A percentile compares a stretch with the other conserved stretches of the same genome.
phyloP scores from a whole-genome alignment of 257 asterid genomes.

The Echium plantagineum region DNA sequence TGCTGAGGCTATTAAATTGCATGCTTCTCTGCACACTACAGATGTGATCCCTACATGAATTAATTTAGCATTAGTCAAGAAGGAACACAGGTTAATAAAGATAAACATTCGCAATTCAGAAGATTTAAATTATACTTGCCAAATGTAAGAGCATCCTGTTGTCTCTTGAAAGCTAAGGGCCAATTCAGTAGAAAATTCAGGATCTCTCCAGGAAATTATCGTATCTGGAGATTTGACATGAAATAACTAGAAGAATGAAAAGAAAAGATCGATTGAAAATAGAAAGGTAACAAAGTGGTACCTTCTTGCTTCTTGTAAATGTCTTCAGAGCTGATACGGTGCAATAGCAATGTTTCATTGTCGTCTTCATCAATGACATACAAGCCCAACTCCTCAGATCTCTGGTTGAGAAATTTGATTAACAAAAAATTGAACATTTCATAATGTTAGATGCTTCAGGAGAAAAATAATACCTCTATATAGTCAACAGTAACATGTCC shows the following conservation, averaged over 20 bases:
- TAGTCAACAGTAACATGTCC: constrained; percentile 88
- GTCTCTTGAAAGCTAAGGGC: constrained; percentile 99
- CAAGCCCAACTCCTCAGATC: constrained; percentile 77
- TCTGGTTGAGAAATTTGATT: constrained; percentile 30
- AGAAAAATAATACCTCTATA: constrained; percentile 46
- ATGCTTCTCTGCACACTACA: constrained; percentile 79
- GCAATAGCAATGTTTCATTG: constrained; percentile 66
- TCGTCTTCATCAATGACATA: constrained; percentile 80
- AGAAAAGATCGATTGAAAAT: background rate
- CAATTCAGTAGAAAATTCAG: constrained; percentile 77
- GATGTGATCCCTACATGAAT: constrained; percentile 68
- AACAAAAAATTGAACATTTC: background rate
- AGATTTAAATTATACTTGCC: constrained; percentile 44
- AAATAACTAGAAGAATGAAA: background rate
- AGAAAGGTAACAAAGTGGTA: constrained; percentile 13
- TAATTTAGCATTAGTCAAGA: constrained; percentile 4
- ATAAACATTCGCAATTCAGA: background rate
- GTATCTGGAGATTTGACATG: constrained; percentile 45
- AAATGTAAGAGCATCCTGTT: constrained; percentile 84
- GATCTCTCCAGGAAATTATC: constrained; percentile 97
- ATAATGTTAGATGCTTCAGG: background rate
- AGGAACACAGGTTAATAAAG: background rate
- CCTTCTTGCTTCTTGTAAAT: constrained; percentile 98
- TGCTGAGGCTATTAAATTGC: constrained; percentile 61
- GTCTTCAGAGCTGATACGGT: constrained; percentile 81